A percentile compares a stretch with the other conserved stretches of the same genome.
Conservation (phyloP, 805 yeast species). For the Kazachstania psychrophila region DNA sequence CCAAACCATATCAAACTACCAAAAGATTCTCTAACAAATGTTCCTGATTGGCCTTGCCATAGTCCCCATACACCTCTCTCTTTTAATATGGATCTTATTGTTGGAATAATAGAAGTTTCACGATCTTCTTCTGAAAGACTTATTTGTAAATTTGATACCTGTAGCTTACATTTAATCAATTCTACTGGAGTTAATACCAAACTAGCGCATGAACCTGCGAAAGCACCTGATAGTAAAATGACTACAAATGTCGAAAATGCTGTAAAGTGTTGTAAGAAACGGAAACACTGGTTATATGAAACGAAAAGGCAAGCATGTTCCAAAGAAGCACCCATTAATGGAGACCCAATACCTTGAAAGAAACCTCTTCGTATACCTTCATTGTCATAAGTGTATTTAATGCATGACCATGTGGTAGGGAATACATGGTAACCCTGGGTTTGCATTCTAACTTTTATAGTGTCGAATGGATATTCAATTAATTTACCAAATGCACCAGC, state of each 20-base stretch:
- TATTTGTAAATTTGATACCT: constrained; percentile 40
- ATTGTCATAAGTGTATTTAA: constrained; percentile 45
- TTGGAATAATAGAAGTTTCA: constrained; percentile 29
- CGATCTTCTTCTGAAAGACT: constrained; percentile 18
- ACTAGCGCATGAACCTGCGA: constrained; percentile 76
- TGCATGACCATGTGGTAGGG: constrained; percentile 56
- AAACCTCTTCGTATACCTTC: constrained; percentile 72
- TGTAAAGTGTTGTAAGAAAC: constrained; percentile 25
- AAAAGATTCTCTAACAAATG: constrained; percentile 72
- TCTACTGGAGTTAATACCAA: constrained; percentile 88
- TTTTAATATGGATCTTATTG: constrained; percentile 36
- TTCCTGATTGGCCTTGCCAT: constrained; percentile 83
- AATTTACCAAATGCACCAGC: constrained; percentile 80
- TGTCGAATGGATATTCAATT: constrained; percentile 88
- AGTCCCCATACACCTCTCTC: constrained; percentile 62
- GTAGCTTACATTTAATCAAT: constrained; percentile 77
- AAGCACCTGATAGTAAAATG: constrained; percentile 62
- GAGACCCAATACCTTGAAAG: constrained; percentile 70
- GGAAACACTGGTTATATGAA: constrained; percentile 44
- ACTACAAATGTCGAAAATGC: constrained; percentile 33
- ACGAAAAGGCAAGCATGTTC: constrained; percentile 78
- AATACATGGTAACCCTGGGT: constrained; percentile 56
- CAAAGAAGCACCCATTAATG: constrained; percentile 80
- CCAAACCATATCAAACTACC: constrained; percentile 96
- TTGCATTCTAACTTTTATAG: constrained; percentile 79